Percentiles rank a stretch among this genome's conserved stretches.
phyloP scores from a whole-genome alignment of 2,329 filamentous ascomycete genomes.

The Penicillium occitanis region DNA sequence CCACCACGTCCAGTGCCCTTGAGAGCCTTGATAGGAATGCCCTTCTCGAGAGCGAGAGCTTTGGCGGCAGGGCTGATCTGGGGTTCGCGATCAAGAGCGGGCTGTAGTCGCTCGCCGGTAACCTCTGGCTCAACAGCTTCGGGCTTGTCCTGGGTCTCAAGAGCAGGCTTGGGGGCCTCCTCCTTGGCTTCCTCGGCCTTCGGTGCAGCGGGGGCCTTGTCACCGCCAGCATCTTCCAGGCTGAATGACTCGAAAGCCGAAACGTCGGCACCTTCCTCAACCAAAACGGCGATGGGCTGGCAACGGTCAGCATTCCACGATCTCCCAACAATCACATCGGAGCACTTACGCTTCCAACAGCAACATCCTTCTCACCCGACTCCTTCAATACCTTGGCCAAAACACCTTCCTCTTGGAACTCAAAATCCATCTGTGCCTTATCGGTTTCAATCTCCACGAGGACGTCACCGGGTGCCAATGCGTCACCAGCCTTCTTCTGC shows the following conservation, averaged over 20 bases:
- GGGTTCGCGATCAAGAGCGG: constrained; percentile 78
- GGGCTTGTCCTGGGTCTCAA: constrained; percentile 42
- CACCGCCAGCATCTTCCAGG: constrained; percentile 85
- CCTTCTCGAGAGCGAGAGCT: constrained; percentile 80
- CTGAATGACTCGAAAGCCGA: constrained; percentile 86
- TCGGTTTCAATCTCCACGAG: constrained; percentile 98
- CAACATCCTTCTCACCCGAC: constrained; percentile 86
- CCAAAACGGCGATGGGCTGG: constrained; percentile 91
- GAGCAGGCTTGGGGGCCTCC: constrained; percentile 46
- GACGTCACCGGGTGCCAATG: constrained; percentile 86
- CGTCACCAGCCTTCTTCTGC: constrained; percentile 96
- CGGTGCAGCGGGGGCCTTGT: constrained; percentile 62
- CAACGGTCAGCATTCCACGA: constrained; percentile 25
- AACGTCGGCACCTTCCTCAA: constrained; percentile 87
- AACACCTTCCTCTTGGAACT: constrained; percentile 97
- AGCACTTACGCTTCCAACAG: constrained; percentile 85
- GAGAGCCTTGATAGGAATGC: constrained; percentile 70
- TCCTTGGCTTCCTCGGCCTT: constrained; percentile 61
- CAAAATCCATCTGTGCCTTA: constrained; percentile 99
- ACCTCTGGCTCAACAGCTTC: constrained; percentile 67
- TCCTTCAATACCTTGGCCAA: constrained; percentile 93
- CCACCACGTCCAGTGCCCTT: constrained; percentile 87
- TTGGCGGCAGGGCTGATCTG: constrained; percentile 71
- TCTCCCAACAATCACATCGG: neutral
- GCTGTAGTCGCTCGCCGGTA: constrained; percentile 74